phyloP scores from a whole-genome alignment of 345 rosid genomes.

The Capsella bursapastoris region DNA sequence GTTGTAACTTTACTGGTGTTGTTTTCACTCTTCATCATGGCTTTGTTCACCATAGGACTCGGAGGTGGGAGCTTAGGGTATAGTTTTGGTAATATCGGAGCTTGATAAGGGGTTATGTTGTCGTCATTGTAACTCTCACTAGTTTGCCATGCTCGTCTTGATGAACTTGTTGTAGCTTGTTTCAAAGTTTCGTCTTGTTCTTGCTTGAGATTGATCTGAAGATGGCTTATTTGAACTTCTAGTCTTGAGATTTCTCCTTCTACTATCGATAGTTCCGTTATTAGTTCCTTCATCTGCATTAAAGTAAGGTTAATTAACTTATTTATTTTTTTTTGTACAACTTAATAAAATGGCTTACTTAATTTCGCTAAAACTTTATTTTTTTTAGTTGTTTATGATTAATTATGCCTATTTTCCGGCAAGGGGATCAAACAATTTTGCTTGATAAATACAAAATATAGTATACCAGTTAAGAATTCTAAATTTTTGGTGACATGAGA shows the following conservation, averaged over 20 bases:
- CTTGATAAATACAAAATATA: background rate
- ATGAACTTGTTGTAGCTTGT: constrained; percentile 55
- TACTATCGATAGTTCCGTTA: constrained; percentile 75
- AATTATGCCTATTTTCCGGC: background rate
- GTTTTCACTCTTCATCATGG: constrained; percentile 35
- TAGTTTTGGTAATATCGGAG: constrained; percentile 24
- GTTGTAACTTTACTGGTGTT: constrained; percentile 27
- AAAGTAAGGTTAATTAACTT: background rate
- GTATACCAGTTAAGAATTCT: background rate
- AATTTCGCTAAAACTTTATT: no score
- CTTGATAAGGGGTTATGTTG: constrained; percentile 23
- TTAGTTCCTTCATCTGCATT: constrained; percentile 69
- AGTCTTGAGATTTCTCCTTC: constrained; percentile 78
- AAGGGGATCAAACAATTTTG: constrained; percentile 14
- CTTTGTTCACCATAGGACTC: constrained; percentile 51
- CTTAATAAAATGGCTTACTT: background rate
- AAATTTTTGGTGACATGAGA: constrained; percentile 20
- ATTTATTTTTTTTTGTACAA: background rate
- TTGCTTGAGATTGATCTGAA: constrained; percentile 58
- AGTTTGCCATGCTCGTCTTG: constrained; percentile 49
- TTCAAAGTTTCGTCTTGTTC: constrained; percentile 60
- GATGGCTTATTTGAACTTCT: constrained; percentile 71
- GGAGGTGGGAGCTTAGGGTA: constrained; percentile 42
- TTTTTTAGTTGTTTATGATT: background rate
- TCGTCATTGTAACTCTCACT: constrained; percentile 30